These are phyloP conservation scores for Tricholoma furcatifolium DNA, from an alignment of 768 basidiomycete genomes.

Conservation along the genomic window DNA sequence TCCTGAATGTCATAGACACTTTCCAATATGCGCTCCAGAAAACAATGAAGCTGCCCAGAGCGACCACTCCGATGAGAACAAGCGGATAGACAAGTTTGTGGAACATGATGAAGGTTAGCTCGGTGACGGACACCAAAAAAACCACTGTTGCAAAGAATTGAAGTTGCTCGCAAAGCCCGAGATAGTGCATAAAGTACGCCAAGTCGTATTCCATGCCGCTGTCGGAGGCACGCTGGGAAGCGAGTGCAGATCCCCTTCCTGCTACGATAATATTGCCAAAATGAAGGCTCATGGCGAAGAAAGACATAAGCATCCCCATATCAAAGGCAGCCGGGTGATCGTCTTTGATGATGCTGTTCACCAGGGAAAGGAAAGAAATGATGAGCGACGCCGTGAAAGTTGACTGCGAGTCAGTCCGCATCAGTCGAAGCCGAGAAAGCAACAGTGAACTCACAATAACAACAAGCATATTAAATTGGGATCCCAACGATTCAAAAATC, in stretches of 20 bases:
- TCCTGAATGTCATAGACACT: slow-evolving; percentile 27
- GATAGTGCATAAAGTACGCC: slow-evolving; percentile 27
- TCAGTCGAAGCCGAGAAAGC: neutral
- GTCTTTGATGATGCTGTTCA: slow-evolving; percentile 19
- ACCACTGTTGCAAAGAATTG: slow-evolving; percentile 28
- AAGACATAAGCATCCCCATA: slow-evolving; percentile 29
- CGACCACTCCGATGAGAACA: slow-evolving; percentile 20
- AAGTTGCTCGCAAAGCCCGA: slow-evolving; percentile 29
- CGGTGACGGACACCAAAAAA: slow-evolving; percentile 24
- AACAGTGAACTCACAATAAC: slow-evolving; percentile 20
- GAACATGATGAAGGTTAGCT: slow-evolving; percentile 30
- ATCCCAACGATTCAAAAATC: slow-evolving; percentile 17
- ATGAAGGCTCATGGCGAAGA: slow-evolving; percentile 28
- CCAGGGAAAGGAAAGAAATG: slow-evolving; percentile 25
- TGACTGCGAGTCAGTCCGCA: slow-evolving; percentile 18
- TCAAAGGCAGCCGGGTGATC: slow-evolving; percentile 22
- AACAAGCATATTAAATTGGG: slow-evolving; percentile 29
- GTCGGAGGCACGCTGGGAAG: slow-evolving; percentile 18
- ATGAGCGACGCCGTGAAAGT: slow-evolving; percentile 30
- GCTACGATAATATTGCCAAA: slow-evolving; percentile 31
- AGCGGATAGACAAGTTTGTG: slow-evolving; percentile 26
- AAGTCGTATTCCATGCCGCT: slow-evolving; percentile 7
- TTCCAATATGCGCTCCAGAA: slow-evolving; percentile 29
- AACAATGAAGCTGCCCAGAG: slow-evolving; percentile 20
- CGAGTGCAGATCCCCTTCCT: slow-evolving; percentile 24